phyloP scores from a whole-genome alignment of 163 green algal genomes.

The Chlamydomonas reinhardtii region DNA sequence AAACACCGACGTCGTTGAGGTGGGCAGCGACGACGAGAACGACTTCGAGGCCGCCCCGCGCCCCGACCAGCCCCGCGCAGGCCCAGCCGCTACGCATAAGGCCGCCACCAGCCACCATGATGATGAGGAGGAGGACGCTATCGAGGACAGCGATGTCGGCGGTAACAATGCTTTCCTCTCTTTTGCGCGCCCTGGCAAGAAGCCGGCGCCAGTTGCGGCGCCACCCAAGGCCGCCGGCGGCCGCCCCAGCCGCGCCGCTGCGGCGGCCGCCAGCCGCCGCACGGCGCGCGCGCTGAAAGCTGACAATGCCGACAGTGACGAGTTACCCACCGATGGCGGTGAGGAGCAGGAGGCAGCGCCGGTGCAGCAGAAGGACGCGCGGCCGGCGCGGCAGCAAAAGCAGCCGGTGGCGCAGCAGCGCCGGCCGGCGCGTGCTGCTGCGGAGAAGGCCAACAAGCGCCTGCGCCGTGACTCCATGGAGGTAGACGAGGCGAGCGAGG shows the following conservation, averaged over 20 bases:
- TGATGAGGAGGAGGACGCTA: neutral
- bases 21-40: neutral
- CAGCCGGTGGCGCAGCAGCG: neutral
- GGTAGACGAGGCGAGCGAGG: neutral
- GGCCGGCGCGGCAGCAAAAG: too few relatives aligned
- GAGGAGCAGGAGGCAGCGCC: too few relatives aligned
- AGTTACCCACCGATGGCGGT: too few relatives aligned
- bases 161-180: neutral
- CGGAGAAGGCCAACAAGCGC: neutral
- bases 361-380: too few relatives aligned
- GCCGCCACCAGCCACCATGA: neutral
- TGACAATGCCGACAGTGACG: too few relatives aligned
- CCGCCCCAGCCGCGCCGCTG: neutral
- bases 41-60: neutral
- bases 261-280: too few relatives aligned
- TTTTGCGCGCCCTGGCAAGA: slow-evolving; percentile 11
- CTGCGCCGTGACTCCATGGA: neutral
- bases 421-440: neutral
- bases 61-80: too few relatives aligned
- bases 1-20: neutral
- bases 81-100: too few relatives aligned
- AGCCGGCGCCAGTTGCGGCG: too few relatives aligned
- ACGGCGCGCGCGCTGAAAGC: too few relatives aligned
- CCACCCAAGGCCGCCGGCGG: neutral
- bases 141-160: neutral